Evolutionary conservation across 2,329 filamentous ascomycete species (phyloP), one percentile per base, ranked within the genome.

Genomic region (Penicillium oxalicum): DNA sequence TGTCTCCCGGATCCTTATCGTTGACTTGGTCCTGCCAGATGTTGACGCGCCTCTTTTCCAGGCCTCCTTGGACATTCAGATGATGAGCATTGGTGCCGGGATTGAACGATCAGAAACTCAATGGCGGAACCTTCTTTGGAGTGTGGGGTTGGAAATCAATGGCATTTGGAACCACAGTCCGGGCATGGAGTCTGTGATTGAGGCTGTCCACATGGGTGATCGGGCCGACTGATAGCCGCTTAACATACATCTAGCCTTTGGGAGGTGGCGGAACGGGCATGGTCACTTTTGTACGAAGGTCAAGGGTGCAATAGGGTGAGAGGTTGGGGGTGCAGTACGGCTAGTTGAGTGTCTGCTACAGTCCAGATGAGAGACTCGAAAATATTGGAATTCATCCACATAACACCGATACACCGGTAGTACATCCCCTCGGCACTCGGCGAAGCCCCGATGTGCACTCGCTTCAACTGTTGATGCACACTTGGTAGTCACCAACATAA

Each of bases 71-170:
- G 67, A 70, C 48, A 64, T 70, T 38, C 61, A 66, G 47, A 70
- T 70, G 68, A 70, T 71, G 67, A 64, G 63, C 29, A 62, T 68
- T 12, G 61, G 59, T 1, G 60, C 66, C 1, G 67, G 67, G 0
- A 56, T 63, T 2, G 67, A 70, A 52, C 53, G 67, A 18, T 67
- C 67, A 1, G 55, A 62, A 42, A 51, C 47, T 6, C 62, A 70
- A 44, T 70, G 66, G 67, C 52, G 54, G 9, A 52, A 57, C 25
- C 40, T 70, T 8, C 50, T 70, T 13, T 34, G 54, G 2, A 52
- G 45, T 9, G 63, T 55, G 9, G 66, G 65, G 2, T 46, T 69
- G 45, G 55, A 64, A 44, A 60, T 68, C 29, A 51, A 45, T 1
- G 59, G 59, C 1, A 61, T 66, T n/a, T 65, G 62, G 63, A 58